Base-by-base conservation (phyloP, 192 early-diverging fungal genomes). In the Kickxella alabastrina region DNA sequence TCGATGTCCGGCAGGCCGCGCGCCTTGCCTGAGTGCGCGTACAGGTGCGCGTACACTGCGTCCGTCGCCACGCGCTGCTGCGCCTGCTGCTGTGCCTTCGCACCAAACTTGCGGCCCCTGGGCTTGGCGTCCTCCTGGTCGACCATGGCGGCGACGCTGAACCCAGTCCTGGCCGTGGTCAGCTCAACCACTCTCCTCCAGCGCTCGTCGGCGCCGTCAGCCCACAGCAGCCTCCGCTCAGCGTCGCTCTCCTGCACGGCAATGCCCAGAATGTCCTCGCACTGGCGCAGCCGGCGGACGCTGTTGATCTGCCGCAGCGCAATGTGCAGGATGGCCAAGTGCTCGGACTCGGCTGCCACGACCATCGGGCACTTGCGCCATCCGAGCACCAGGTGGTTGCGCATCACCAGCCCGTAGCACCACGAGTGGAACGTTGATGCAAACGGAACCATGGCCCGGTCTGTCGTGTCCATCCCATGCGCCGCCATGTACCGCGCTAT, bases 381-480 rank as follows among this genome's bases (percentile, higher is more conserved):
- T 0, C 59, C 62, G 12, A 76, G 32, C 10, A 12, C 21, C 10
- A 7, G 5, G 22, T 58, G 49, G 34, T 68, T 35, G 10, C 44
- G 47, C 53, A 57, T 32, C 3, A 76, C 24, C 4, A 76, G 54
- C 7, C 49, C 45, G 22, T 61, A 76, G 41, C 73, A 76, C 65
- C 66, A 76, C 49, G 65, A 59, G 24, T 76, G 73, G 49, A 76
- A 76, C 38, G 73, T 76, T 18, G 65, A 64, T 8, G 73, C 61
- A 45, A 43, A 43, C 10, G 73, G 73, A 60, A 62, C 31, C 14
- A 19, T 32, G 2, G 14, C 25, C n/a, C 36, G 25, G 24, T 10
- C 14, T 2, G 4, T 38, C 25, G 0, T 22, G 12, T 10, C 25
- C 39, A 14, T 18, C 4, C 27, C 40, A 39, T 26, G 12, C 4